Conservation (phyloP, 2,329 filamentous ascomycete genomes). For the Sordariomycetes sp. region DNA sequence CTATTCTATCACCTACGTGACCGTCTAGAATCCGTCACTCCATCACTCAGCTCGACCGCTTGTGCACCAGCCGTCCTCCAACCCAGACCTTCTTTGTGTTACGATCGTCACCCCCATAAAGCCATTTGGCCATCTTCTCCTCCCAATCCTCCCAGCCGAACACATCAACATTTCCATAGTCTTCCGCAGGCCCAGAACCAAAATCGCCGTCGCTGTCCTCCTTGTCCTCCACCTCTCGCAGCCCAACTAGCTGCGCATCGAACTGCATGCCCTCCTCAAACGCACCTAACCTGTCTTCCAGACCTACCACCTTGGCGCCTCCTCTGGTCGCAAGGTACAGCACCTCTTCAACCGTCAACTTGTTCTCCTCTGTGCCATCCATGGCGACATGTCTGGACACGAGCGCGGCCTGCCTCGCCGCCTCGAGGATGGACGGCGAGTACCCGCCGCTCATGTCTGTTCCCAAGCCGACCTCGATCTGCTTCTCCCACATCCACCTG, state of each 20-base stretch:
- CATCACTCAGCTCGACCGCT: too few relatives aligned
- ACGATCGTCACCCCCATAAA: slow-evolving; percentile 86
- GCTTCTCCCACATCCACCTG: slow-evolving; percentile 62
- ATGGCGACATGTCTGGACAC: slow-evolving; percentile 67
- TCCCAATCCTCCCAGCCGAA: slow-evolving; percentile 91
- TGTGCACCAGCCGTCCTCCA: slow-evolving; percentile 70
- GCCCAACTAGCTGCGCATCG: slow-evolving; percentile 76
- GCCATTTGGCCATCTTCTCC: slow-evolving; percentile 84
- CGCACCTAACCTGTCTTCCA: slow-evolving; percentile 62
- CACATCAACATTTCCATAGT: slow-evolving; percentile 65
- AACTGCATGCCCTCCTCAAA: slow-evolving; percentile 85
- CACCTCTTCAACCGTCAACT: slow-evolving; percentile 77
- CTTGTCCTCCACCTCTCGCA: slow-evolving; percentile 41
- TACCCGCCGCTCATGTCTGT: slow-evolving; percentile 91
- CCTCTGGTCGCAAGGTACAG: slow-evolving; percentile 83
- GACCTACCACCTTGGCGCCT: slow-evolving; percentile 71
- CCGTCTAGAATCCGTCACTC: too few relatives aligned
- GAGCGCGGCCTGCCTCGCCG: slow-evolving; percentile 72
- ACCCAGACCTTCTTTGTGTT: slow-evolving; percentile 91
- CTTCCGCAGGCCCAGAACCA: slow-evolving; percentile 12
- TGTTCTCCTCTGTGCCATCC: slow-evolving; percentile 35
- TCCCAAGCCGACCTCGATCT: slow-evolving; percentile 74
- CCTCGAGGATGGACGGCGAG: slow-evolving; percentile 69
- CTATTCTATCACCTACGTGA: too few relatives aligned
- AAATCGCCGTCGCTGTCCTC: slow-evolving; percentile 18